phyloP scores from a whole-genome alignment of 805 yeast species.

The Lipomyces mesembrius region DNA sequence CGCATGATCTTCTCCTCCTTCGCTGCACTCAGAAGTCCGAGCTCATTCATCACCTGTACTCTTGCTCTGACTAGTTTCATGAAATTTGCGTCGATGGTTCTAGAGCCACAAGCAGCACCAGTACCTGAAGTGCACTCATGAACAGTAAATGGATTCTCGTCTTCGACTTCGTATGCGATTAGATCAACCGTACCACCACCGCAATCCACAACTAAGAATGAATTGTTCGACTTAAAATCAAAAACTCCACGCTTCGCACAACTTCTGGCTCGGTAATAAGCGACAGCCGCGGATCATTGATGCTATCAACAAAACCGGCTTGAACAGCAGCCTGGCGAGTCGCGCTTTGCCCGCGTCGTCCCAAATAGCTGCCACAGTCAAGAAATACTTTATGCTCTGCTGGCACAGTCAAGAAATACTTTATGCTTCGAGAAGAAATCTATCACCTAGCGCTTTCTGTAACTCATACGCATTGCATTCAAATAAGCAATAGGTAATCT shows the following conservation, averaged over 20 bases:
- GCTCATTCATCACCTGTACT: background rate
- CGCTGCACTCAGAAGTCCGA: conserved; percentile 1
- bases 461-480: conserved; percentile 13
- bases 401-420: conserved; percentile 32
- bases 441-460: conserved; percentile 14
- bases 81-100: conserved; percentile 15
- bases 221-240: conserved; percentile 13
- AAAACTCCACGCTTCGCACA: conserved; percentile 28
- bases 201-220: conserved; percentile 34
- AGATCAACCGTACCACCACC: conserved; percentile 38
- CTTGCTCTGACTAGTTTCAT: conserved; percentile 5
- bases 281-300: conserved; percentile 17
- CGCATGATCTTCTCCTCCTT: conserved; percentile 17
- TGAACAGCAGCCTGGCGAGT: conserved; percentile 34
- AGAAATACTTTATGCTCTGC: conserved; percentile 24
- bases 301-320: conserved; percentile 30
- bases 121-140: conserved; percentile 32
- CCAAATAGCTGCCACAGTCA: conserved; percentile 38
- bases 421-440: conserved; percentile 19
- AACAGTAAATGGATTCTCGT: conserved; percentile 29
- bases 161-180: conserved; percentile 35
- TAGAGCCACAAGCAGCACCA: conserved; percentile 34
- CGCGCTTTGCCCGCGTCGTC: conserved; percentile 27
- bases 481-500: conserved; percentile 24
- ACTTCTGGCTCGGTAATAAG: conserved; percentile 36